Conservation (phyloP, 1,284 basidiomycete species). For the Ceratobasidium sp. region DNA sequence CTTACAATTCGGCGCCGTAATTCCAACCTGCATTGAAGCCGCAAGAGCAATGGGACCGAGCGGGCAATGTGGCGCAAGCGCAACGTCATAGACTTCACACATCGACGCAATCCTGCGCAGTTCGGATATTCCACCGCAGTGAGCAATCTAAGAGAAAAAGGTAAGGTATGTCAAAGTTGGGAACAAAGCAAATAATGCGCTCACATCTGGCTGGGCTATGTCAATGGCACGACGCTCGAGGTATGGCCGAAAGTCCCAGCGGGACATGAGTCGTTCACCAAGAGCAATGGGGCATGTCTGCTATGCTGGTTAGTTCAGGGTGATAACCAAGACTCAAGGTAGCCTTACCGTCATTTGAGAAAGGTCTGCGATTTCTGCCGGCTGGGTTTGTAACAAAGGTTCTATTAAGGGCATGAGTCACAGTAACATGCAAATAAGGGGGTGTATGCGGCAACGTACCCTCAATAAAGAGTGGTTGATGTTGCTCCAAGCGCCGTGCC, state of each 20-base stretch:
- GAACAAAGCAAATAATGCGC: conserved; percentile 32
- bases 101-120: conserved; percentile 75
- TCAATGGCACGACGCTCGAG: conserved; percentile 77
- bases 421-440: conserved; percentile 57
- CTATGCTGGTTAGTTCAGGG: background rate
- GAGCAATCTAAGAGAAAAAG: conserved; percentile 62
- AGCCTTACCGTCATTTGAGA: conserved; percentile 59
- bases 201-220: conserved; percentile 80
- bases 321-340: conserved; percentile 57
- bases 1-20: conserved; percentile 69
- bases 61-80: conserved; percentile 71
- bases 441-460: conserved; percentile 53
- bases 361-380: conserved; percentile 75
- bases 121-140: conserved; percentile 82
- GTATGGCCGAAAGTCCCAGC: conserved; percentile 78
- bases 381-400: conserved; percentile 69
- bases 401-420: conserved; percentile 46
- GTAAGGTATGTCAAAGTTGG: background rate
- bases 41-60: conserved; percentile 80
- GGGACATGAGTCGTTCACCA: conserved; percentile 78
- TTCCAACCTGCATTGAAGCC: conserved; percentile 73
- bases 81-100: conserved; percentile 77
- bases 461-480: conserved; percentile 80
- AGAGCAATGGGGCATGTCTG: conserved; percentile 75
- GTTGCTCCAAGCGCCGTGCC: conserved; percentile 73